Evolutionary conservation across 306 rosid genomes (phyloP).

Genomic region (Elaeagnus macrophylla): DNA sequence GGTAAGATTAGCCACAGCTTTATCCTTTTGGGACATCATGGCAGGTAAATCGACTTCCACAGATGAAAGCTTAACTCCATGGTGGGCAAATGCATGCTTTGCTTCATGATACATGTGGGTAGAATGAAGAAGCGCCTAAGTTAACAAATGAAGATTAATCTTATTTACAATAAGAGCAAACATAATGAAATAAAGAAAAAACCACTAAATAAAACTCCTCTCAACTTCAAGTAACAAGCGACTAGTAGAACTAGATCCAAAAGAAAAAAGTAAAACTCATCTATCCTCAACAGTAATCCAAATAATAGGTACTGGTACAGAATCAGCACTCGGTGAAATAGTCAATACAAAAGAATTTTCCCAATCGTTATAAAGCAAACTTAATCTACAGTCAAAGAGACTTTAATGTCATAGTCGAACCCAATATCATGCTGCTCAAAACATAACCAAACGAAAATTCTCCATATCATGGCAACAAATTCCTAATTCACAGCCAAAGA

Average conservation of each 20-base stretch:
- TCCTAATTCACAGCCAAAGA: not conserved
- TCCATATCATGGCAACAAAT: not conserved
- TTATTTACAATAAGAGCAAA: not conserved
- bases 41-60: slow-evolving; percentile 87
- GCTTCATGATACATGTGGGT: slow-evolving; percentile 98
- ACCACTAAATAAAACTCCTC: no score
- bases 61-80: slow-evolving; percentile 75
- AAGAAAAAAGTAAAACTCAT: no score
- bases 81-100: slow-evolving; percentile 65
- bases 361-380: not conserved
- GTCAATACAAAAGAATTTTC: not conserved
- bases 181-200: not conserved
- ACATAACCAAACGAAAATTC: not conserved
- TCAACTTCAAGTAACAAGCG: no score
- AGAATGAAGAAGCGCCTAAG: slow-evolving; percentile 91
- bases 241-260: no score
- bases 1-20: slow-evolving; percentile 79
- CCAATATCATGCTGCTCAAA: not conserved
- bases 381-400: not conserved
- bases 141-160: slow-evolving; percentile 4
- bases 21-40: slow-evolving; percentile 91
- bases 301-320: no score
- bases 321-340: no score
- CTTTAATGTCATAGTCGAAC: not conserved
- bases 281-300: no score